Conservation (phyloP, 148 eudicot species). For the Cornus florida region DNA sequence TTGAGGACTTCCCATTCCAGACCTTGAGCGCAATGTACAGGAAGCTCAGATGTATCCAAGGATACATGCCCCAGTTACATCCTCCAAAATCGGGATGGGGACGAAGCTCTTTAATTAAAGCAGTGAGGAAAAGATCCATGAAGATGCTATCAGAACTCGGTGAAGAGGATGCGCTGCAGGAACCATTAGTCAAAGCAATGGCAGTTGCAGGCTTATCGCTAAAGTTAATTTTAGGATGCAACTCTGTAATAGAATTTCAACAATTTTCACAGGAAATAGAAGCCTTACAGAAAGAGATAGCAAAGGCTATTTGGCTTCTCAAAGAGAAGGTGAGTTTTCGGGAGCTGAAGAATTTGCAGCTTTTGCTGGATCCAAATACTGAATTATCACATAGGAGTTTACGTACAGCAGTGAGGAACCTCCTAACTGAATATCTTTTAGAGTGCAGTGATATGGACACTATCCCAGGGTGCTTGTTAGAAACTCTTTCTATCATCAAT, state of each 20-base stretch:
- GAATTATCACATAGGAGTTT: slow-evolving; percentile 29
- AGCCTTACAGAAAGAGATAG: slow-evolving; percentile 56
- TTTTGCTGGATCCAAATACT: slow-evolving; percentile 43
- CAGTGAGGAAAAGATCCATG: slow-evolving; percentile 31
- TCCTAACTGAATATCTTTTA: slow-evolving; percentile 67
- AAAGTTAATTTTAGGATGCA: slow-evolving; percentile 30
- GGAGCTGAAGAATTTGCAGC: slow-evolving; percentile 43
- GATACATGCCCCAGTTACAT: slow-evolving; percentile 38
- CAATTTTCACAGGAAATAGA: slow-evolving; percentile 43
- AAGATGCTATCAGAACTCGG: slow-evolving; percentile 45
- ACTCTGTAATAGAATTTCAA: slow-evolving; percentile 26
- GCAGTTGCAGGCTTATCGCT: slow-evolving; percentile 52
- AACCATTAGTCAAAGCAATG: slow-evolving; percentile 64
- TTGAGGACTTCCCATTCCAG: slow-evolving; percentile 40
- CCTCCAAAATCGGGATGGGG: slow-evolving; percentile 30
- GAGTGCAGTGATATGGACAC: slow-evolving; percentile 79
- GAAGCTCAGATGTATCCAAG: slow-evolving; percentile 51
- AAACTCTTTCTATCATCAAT: slow-evolving; percentile 49
- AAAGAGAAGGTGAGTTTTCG: slow-evolving; percentile 32
- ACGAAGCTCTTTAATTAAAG: slow-evolving; percentile 26
- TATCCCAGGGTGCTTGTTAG: slow-evolving; percentile 49
- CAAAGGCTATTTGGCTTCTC: slow-evolving; percentile 55
- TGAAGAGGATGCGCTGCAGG: slow-evolving; percentile 43
- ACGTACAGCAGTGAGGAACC: slow-evolving; percentile 35
- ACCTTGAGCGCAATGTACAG: slow-evolving; percentile 61